These are phyloP conservation scores for Polychytrium aggregatum DNA, from an alignment of 192 early-diverging fungal genomes.

Conservation along the genomic window DNA sequence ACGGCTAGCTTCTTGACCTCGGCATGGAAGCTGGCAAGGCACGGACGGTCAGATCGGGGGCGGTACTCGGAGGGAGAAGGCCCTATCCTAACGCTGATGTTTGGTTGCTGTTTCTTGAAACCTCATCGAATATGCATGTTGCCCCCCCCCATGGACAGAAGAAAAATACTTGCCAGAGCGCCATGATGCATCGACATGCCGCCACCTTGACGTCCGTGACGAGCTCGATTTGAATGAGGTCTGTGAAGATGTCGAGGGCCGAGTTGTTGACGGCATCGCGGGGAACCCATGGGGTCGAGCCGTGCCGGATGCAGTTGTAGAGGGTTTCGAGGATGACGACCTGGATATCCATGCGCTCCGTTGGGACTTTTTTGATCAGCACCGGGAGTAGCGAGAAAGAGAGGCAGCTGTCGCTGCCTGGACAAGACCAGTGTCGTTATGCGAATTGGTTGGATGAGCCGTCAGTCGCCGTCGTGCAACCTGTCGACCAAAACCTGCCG, in stretches of 20 bases:
- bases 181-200: constrained; percentile 34
- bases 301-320: constrained; percentile 36
- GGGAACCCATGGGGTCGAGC: constrained; percentile 21
- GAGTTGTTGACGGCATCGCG: constrained; percentile 22
- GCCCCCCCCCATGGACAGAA: no score
- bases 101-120: no score
- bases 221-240: constrained; percentile 18
- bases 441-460: constrained; percentile 2
- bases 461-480: no score
- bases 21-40: constrained; percentile 25
- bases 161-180: constrained; percentile 41
- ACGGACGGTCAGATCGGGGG: no score
- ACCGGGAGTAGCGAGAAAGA: constrained; percentile 9
- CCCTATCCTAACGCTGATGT: no score
- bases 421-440: not conserved
- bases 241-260: constrained; percentile 33
- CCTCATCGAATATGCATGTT: no score
- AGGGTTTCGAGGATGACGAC: constrained; percentile 30
- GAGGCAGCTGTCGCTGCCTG: constrained; percentile 16
- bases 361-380: constrained; percentile 20
- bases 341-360: constrained; percentile 36
- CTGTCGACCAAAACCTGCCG: no score
- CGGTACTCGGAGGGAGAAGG: no score
- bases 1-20: constrained; percentile 28
- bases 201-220: constrained; percentile 30